Base-by-base conservation (phyloP, 176 grass and related monocot genomes). In the Puccinellia tenuiflora region DNA sequence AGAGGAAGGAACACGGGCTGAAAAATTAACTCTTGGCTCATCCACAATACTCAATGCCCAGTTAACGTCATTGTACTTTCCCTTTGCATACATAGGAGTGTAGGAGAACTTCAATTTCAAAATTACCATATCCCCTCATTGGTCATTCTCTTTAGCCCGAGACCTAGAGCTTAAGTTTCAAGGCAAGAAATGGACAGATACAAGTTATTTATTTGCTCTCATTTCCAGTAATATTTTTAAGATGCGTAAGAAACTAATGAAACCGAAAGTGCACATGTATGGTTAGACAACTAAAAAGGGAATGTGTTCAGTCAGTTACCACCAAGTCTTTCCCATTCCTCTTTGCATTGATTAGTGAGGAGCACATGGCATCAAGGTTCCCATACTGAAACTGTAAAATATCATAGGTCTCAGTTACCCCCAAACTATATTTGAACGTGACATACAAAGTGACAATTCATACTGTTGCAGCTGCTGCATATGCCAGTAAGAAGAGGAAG, bases 331-430 rank as follows among this genome's bases (percentile, higher is more conserved):
- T 71, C 55, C 80, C 78, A 45, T 74, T 88, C 61, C 93, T 95
- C 79, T 91, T 91, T 75, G 96, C 92, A 83, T 95, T 86, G 43
- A 88, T 76, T 85, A 98, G 71, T 14, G 91, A 92, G 48, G 85
- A 69, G 76, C 96, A 95, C 74, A 95, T 43, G n/a, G 85, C 83
- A 85, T 98, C 92, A 68, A 92, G 96, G 80, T 93, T 84, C 59
- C 96, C 96, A 87, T 95, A 98, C 65, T 98, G 96, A 80, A 98
- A 98, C 96, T 98, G 76, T 30, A 92, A 91, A 87, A 63, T 57
- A 47, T 13, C 18, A 75, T 35, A 29, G 31, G 24, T 54, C 51
- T 85, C 78, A 69, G 3, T 57, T 60, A 75, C 0, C 50, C 25
- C 25, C 24, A 82, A 57, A 81, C n/a, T n/a, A n/a, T n/a, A n/a